Conservation (phyloP, 495 filamentous ascomycete genomes). For the Collariella sp. region DNA sequence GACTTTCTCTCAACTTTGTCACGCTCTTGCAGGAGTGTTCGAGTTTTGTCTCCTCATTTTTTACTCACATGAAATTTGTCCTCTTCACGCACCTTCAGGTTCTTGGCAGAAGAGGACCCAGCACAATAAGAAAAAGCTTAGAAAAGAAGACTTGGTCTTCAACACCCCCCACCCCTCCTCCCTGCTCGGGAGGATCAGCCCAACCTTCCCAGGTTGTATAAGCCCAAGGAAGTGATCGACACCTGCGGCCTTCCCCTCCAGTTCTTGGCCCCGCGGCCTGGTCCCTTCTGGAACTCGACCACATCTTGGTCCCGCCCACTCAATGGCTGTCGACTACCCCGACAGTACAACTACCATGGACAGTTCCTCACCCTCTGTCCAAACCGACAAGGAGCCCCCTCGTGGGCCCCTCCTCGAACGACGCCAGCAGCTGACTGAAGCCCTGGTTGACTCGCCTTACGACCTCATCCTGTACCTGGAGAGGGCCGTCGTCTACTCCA, state of each 20-base stretch:
- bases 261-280: constrained; percentile 7
- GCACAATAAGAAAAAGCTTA: no score
- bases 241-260: not conserved
- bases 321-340: not conserved
- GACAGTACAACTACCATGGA: constrained; percentile 24
- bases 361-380: constrained; percentile 24
- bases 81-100: no score
- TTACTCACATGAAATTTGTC: no score
- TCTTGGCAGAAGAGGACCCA: no score
- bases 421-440: constrained; percentile 40
- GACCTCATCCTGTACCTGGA: constrained; percentile 68
- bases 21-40: no score
- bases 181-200: no score
- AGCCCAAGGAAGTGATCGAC: not conserved
- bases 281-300: constrained; percentile 6
- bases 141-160: no score
- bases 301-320: not conserved
- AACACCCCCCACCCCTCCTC: no score
- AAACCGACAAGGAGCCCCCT: constrained; percentile 25
- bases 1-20: not conserved
- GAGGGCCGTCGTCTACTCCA: constrained; percentile 59
- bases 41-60: no score
- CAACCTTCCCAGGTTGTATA: no score
- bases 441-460: constrained; percentile 53
- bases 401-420: constrained; percentile 36